Percentiles rank a stretch among this genome's conserved stretches.
Conservation (phyloP, 495 filamentous ascomycete genomes). For the Neurospora sp. region DNA sequence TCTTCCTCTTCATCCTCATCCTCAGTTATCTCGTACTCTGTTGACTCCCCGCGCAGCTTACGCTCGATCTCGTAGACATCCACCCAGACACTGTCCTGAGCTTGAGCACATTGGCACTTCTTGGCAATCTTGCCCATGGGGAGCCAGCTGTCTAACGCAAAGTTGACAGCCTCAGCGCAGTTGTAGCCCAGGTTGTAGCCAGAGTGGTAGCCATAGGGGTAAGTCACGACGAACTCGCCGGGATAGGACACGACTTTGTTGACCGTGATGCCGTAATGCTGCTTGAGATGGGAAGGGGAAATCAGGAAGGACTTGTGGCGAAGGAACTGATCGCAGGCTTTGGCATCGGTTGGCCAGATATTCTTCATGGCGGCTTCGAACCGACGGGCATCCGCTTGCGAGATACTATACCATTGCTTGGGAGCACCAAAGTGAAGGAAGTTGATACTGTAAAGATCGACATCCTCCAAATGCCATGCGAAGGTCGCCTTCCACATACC, state of each 20-base stretch:
- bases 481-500: constrained; percentile 99
- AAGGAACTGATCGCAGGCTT: constrained; percentile 91
- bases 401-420: constrained; percentile 99
- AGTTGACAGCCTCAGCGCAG: constrained; percentile 98
- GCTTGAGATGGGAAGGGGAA: constrained; percentile 75
- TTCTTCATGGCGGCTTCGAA: constrained; percentile 95
- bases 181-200: constrained; percentile 98
- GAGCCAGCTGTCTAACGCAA: constrained; percentile 88
- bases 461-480: constrained; percentile 97
- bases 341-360: constrained; percentile 93
- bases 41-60: constrained; percentile 83
- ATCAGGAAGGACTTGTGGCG: constrained; percentile 99
- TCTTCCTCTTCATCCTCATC: constrained; percentile 67
- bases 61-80: constrained; percentile 92
- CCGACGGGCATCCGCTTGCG: constrained; percentile 83
- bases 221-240: constrained; percentile 97
- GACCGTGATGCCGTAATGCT: constrained; percentile 84
- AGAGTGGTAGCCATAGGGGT: constrained; percentile 96
- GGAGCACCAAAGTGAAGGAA: constrained; percentile 98
- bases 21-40: constrained; percentile 78
- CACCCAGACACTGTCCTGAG: constrained; percentile 94
- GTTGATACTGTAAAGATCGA: constrained; percentile 98
- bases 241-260: constrained; percentile 95
- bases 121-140: constrained; percentile 94
- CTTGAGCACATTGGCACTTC: constrained; percentile 82